A percentile compares a stretch with the other conserved stretches of the same genome.
phyloP scores from a whole-genome alignment of 2,329 filamentous ascomycete species.

The Aspergillus ustus region DNA sequence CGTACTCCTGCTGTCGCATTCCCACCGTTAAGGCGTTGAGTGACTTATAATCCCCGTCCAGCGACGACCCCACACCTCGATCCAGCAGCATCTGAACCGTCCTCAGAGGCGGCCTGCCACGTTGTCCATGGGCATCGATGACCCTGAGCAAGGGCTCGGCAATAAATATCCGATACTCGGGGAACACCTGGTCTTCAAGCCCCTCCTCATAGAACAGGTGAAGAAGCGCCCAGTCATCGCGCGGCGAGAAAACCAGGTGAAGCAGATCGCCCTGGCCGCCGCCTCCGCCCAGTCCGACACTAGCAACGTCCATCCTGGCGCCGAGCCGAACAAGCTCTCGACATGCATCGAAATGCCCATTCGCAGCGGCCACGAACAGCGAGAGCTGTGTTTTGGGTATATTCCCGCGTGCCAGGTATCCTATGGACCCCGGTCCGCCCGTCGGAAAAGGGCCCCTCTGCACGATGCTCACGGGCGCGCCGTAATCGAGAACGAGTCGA shows the following conservation, averaged over 20 bases:
- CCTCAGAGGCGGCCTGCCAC: neutral
- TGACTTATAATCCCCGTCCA: no score
- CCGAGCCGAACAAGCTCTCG: neutral
- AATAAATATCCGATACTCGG: neutral
- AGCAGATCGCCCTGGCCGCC: neutral
- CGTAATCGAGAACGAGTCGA: neutral
- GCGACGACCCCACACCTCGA: no score
- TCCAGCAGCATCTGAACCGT: neutral
- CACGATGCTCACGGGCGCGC: neutral
- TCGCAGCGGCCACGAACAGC: neutral
- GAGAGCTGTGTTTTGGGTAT: neutral
- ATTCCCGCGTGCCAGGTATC: no score
- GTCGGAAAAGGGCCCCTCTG: no score
- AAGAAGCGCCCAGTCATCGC: neutral
- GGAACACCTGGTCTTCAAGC: neutral
- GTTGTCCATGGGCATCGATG: neutral
- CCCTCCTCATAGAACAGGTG: neutral
- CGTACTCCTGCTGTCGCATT: neutral
- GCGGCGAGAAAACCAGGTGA: neutral
- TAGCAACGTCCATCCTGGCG: neutral
- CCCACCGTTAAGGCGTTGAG: neutral
- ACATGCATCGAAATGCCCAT: neutral
- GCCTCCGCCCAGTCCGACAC: neutral
- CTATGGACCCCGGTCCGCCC: no score
- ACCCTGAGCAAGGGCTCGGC: neutral